Conservation (phyloP, 805 yeast genomes). For the Brettanomyces bruxellensis region DNA sequence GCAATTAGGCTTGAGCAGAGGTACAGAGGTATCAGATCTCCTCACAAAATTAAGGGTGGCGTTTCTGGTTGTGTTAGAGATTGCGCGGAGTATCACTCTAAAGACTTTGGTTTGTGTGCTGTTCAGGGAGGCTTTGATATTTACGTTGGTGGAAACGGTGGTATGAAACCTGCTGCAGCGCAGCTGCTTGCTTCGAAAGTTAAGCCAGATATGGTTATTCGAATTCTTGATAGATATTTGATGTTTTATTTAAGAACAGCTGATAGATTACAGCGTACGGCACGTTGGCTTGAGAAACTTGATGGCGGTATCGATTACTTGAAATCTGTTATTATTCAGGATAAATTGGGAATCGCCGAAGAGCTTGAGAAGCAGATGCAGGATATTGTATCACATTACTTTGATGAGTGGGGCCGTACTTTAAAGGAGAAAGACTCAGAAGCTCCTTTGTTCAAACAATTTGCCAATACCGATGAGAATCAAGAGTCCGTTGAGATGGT, state of each 20-base stretch:
- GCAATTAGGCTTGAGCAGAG: constrained; percentile 29
- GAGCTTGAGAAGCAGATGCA: constrained; percentile 28
- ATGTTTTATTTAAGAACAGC: constrained; percentile 31
- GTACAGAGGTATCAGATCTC: constrained; percentile 28
- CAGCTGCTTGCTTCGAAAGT: constrained; percentile 25
- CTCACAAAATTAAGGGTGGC: constrained; percentile 31
- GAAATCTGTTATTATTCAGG: constrained; percentile 25
- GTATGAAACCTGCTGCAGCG: constrained; percentile 32
- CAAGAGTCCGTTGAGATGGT: constrained; percentile 26
- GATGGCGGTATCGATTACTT: constrained; percentile 30
- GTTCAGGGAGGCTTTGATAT: constrained; percentile 29
- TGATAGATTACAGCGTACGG: constrained; percentile 29
- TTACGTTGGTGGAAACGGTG: constrained; percentile 31
- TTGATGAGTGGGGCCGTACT: constrained; percentile 28
- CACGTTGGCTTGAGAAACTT: constrained; percentile 28
- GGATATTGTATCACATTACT: constrained; percentile 24
- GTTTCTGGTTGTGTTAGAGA: constrained; percentile 31
- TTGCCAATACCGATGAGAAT: constrained; percentile 21
- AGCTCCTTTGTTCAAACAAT: constrained; percentile 23
- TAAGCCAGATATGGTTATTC: constrained; percentile 28
- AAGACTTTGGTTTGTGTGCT: constrained; percentile 30
- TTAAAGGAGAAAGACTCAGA: constrained; percentile 12
- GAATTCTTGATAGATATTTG: constrained; percentile 27
- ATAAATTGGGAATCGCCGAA: constrained; percentile 26
- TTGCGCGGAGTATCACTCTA: constrained; percentile 30